Percentiles rank a stretch among this genome's conserved stretches.
Conservation (phyloP, 257 asterid species). For the Ajuga chamaepitys region DNA sequence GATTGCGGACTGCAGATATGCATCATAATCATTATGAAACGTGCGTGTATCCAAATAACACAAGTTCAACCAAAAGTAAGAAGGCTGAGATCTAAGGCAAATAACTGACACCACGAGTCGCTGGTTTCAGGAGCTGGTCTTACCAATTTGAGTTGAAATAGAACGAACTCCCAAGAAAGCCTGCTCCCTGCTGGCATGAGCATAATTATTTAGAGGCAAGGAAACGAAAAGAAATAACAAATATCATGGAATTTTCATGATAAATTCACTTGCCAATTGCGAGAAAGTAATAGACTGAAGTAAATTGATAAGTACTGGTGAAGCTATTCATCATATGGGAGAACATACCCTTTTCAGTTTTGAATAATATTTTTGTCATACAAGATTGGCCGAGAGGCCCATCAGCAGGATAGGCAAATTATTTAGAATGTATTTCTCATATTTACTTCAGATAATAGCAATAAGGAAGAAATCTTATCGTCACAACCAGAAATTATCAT, state of each 20-base stretch:
- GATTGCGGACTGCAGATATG: conserved; percentile 62
- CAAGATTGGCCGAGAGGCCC: neutral
- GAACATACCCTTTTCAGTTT: neutral
- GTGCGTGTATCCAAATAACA: conserved; percentile 32
- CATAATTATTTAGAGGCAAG: conserved; percentile 8
- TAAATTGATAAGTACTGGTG: neutral
- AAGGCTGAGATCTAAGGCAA: neutral
- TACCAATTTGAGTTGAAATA: conserved; percentile 86
- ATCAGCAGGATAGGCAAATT: neutral
- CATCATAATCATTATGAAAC: conserved; percentile 4
- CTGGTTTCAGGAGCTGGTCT: conserved; percentile 8
- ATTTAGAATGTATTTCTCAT: neutral
- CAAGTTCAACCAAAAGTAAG: conserved; percentile 1
- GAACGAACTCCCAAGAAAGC: conserved; percentile 57
- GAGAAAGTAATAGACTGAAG: neutral
- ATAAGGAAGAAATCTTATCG: neutral
- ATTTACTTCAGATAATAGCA: neutral
- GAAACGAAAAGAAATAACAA: neutral
- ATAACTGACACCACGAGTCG: neutral
- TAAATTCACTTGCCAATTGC: neutral
- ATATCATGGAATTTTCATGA: too few relatives aligned
- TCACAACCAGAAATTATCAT: neutral
- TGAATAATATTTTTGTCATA: neutral
- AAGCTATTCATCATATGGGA: neutral
- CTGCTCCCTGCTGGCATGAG: conserved; percentile 50